Evolutionary conservation across 1,284 basidiomycete species (phyloP).

Genomic region (Rhizoctonia solani): DNA sequence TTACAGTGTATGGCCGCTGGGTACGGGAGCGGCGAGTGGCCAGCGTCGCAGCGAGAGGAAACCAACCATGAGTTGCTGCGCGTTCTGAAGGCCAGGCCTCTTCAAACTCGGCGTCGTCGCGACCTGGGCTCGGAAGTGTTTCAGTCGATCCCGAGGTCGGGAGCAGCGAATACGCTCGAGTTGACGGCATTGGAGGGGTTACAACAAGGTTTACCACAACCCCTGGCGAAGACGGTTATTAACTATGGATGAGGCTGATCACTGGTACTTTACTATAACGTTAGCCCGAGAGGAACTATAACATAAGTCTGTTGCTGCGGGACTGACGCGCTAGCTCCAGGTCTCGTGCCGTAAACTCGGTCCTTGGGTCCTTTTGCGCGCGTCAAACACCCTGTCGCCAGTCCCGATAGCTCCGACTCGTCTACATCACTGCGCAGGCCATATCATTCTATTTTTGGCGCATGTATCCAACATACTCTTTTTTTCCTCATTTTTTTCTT

Average conservation of each 20-base stretch:
- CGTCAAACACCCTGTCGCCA: neutral
- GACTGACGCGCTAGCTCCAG: neutral
- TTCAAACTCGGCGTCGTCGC: neutral
- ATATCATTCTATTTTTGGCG: neutral
- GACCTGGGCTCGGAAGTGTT: neutral
- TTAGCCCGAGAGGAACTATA: constrained; percentile 6
- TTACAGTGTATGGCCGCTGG: neutral
- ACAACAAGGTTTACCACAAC: neutral
- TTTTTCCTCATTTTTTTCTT: no score
- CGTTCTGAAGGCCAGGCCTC: neutral
- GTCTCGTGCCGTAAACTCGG: neutral
- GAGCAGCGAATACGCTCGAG: constrained; percentile 2
- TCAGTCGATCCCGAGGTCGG: neutral
- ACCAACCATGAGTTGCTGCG: neutral
- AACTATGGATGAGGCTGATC: neutral
- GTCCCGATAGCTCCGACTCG: neutral
- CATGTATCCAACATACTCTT: no score
- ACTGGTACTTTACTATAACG: constrained; percentile 3
- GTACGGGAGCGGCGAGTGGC: neutral
- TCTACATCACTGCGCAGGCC: neutral
- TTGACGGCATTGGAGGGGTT: constrained; percentile 4
- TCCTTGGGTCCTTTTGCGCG: neutral
- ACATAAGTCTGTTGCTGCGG: constrained; percentile 10
- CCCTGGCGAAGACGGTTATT: neutral
- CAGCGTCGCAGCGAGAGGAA: neutral